A percentile compares a stretch with the other conserved stretches of the same genome.
Conservation (phyloP, 345 rosid genomes). For the Excoecaria cochinchinensis region DNA sequence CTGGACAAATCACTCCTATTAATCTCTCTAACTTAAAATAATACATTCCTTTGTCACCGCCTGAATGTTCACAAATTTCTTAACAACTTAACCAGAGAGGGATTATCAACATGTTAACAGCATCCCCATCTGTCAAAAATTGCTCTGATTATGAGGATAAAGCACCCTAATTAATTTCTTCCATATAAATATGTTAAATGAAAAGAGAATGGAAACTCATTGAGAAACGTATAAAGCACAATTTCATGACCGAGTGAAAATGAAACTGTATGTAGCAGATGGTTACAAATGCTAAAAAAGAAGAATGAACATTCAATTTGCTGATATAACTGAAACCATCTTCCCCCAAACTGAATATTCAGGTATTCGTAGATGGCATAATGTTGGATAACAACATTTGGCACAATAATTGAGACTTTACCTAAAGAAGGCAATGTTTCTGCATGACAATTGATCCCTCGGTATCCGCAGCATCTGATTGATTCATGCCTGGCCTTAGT, state of each 20-base stretch:
- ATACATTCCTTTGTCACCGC: neutral
- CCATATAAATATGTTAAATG: neutral
- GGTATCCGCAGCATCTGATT: neutral
- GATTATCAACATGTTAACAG: neutral
- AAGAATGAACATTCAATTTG: neutral
- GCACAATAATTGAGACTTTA: neutral
- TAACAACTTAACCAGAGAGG: neutral
- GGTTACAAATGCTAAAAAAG: neutral
- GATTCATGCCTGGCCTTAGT: neutral
- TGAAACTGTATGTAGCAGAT: neutral
- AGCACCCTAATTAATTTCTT: neutral
- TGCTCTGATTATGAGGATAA: neutral
- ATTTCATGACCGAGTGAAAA: neutral
- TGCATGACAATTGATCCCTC: neutral
- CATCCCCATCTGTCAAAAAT: too few relatives aligned
- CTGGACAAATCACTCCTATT: neutral
- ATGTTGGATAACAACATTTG: slow-evolving; percentile 2
- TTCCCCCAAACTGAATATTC: neutral
- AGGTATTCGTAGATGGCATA: neutral
- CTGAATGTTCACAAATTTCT: neutral
- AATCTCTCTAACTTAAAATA: neutral
- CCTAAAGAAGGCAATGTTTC: neutral
- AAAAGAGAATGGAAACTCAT: neutral
- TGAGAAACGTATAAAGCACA: neutral
- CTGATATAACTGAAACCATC: neutral